A percentile compares a stretch with the other conserved stretches of the same genome.
phyloP scores from a whole-genome alignment of 352 stramenopile genomes.

The Sclerospora graminicola region DNA sequence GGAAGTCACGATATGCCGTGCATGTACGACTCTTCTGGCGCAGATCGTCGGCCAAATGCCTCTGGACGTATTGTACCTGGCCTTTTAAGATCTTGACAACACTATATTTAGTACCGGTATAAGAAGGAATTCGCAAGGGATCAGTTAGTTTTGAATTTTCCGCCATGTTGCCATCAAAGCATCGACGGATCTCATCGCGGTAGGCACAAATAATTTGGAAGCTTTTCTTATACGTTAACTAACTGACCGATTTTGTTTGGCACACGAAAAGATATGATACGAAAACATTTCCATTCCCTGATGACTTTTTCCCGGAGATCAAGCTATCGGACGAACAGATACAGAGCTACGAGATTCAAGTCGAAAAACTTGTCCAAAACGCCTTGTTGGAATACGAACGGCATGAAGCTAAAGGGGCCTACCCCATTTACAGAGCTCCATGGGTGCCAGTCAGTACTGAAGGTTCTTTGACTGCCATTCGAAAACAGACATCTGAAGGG shows the following conservation, averaged over 20 bases:
- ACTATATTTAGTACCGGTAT: too few species aligned
- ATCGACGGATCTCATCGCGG: constrained; percentile 15
- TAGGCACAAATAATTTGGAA: constrained; percentile 8
- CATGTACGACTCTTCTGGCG: too few species aligned
- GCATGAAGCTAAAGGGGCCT: constrained; percentile 21
- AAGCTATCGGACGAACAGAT: constrained; percentile 23
- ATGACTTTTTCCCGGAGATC: constrained; percentile 29
- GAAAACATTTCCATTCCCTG: constrained; percentile 28
- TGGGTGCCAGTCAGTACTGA: constrained; percentile 21
- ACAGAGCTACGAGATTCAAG: constrained; percentile 19
- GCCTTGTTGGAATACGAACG: constrained; percentile 25
- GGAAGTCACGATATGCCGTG: too few species aligned
- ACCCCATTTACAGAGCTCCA: constrained; percentile 19
- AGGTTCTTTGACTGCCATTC: constrained; percentile 23
- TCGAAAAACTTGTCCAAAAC: constrained; percentile 19
- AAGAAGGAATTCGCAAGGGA: constrained; percentile 5
- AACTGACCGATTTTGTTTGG: constrained; percentile 3
- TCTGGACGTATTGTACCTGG: too few species aligned
- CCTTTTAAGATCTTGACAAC: too few species aligned
- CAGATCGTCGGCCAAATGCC: too few species aligned
- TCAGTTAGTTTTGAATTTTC: constrained; percentile 18
- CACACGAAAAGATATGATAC: constrained; percentile 13
- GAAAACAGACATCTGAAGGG: constrained; percentile 15
- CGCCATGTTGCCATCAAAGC: constrained; percentile 13
- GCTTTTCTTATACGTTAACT: constrained; percentile 12